phyloP scores from a whole-genome alignment of 768 basidiomycete species.

The Trametes punicea region DNA sequence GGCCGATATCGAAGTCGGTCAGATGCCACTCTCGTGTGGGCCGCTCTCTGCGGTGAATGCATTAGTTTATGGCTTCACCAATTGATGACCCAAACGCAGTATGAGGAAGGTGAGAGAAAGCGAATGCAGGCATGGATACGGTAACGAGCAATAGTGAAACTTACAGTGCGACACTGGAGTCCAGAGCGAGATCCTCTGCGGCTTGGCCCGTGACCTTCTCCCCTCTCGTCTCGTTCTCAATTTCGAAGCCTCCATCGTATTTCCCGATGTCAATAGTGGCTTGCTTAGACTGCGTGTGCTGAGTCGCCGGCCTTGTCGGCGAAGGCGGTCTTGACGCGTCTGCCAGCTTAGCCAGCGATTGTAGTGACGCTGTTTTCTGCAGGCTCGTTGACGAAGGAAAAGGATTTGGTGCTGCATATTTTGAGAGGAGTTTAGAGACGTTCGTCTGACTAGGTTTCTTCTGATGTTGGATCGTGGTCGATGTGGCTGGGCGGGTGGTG shows the following conservation, averaged over 20 bases:
- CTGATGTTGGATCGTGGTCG: conserved; percentile 32
- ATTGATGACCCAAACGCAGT: no score
- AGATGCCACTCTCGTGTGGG: conserved; percentile 87
- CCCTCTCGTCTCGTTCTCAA: conserved; percentile 80
- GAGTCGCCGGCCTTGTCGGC: conserved; percentile 15
- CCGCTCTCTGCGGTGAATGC: conserved; percentile 41
- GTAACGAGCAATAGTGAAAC: conserved; percentile 22
- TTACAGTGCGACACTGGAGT: conserved; percentile 72
- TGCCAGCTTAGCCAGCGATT: conserved; percentile 16
- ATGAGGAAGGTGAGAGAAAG: neutral
- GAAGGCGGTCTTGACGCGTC: conserved; percentile 30
- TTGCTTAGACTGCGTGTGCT: conserved; percentile 18
- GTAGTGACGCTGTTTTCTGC: conserved; percentile 23
- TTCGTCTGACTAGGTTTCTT: conserved; percentile 60
- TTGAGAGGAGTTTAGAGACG: conserved; percentile 69
- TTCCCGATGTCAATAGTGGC: conserved; percentile 69
- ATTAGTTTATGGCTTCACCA: neutral
- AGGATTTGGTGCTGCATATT: conserved; percentile 68
- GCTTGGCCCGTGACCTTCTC: conserved; percentile 72
- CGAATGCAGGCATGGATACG: neutral
- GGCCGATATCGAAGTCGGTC: conserved; percentile 87
- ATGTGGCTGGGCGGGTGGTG: conserved; percentile 29
- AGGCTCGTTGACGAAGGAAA: conserved; percentile 20
- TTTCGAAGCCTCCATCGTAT: conserved; percentile 97
- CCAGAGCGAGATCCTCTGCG: conserved; percentile 77